Base-by-base conservation (phyloP, 2,329 filamentous ascomycete genomes). In the Raffaelea albimanens region DNA sequence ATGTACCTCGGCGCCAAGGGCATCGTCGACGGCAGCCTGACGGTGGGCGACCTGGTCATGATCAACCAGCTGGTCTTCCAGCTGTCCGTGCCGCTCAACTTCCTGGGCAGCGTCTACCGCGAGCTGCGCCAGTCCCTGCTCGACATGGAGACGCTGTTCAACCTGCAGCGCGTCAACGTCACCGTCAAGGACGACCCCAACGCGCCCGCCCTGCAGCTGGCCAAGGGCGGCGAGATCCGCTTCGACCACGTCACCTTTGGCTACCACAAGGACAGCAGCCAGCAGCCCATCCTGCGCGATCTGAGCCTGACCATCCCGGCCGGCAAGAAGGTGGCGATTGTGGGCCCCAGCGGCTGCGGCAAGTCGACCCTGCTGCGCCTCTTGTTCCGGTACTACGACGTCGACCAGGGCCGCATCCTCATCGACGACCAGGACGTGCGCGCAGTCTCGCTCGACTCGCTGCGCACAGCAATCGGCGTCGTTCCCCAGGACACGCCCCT, bases 31-130 rank as follows among this genome's bases (percentile, higher is more conserved):
- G 91, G 91, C 14, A 70, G 73, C 5, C 68, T 98, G 58, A 96
- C 91, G 0, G 90, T 98, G 14, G 93, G 93, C 50, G 94, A 98
- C 62, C 74, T 98, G 29, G 93, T 98, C 61, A 94, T 98, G 87
- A 88, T 98, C 56, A 98, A 98, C 64, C 93, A 97, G 70, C 82
- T 98, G 18, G 90, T 98, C 50, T 98, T 98, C 68, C 93, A 98
- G 67, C 82, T 98, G 5, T 96, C 89, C 0, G 88, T 98, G 4
- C 93, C 93, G 0, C 76, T 98, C 51, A 98, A 98, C 72, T 98
- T 98, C 66, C 73, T 98, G 4, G 93, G 93, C n/a, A 95, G 89
- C 14, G 91, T 98, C 13, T 98, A 98, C 63, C 85, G 93, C 57
- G 93, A 98, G 67, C 76, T 98, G 46, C 79, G 93, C 48, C 93